Evolutionary conservation across 169 alveolate genomes (phyloP).

Genomic region (Eimeria mitis): DNA sequence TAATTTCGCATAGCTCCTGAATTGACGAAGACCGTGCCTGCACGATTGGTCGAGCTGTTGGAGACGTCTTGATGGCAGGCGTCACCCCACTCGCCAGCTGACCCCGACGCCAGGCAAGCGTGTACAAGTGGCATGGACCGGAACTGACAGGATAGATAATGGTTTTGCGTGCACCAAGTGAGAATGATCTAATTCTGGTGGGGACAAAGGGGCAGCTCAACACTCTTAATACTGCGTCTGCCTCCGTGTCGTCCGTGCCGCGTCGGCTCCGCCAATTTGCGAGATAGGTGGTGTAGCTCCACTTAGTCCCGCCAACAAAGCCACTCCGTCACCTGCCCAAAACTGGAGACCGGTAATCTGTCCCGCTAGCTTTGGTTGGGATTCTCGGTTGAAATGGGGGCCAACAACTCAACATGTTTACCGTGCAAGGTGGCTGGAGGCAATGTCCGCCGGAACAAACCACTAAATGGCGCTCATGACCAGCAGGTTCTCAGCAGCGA

Average conservation of each 20-base stretch:
- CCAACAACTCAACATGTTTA: slow-evolving; percentile 64
- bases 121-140: background rate
- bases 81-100: slow-evolving; percentile 56
- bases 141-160: slow-evolving; percentile 25
- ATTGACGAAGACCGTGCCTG: background rate
- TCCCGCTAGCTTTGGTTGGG: background rate
- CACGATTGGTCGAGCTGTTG: slow-evolving; percentile 41
- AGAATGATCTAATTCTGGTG: background rate
- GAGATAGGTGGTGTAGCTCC: slow-evolving; percentile 42
- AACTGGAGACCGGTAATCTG: slow-evolving; percentile 1
- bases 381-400: slow-evolving; percentile 65
- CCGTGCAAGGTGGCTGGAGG: slow-evolving; percentile 74
- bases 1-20: background rate
- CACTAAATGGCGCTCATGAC: background rate
- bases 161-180: background rate
- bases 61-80: slow-evolving; percentile 63
- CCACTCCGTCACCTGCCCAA: background rate
- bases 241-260: slow-evolving; percentile 35
- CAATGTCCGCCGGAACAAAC: slow-evolving; percentile 61
- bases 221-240: background rate
- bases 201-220: background rate
- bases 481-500: background rate
- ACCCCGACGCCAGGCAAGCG: slow-evolving; percentile 35
- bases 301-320: background rate
- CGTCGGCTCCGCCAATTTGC: slow-evolving; percentile 5